These are phyloP conservation scores for Polysphondylium violaceum DNA, from an alignment of 78 protist genomes.

Conservation along the genomic window DNA sequence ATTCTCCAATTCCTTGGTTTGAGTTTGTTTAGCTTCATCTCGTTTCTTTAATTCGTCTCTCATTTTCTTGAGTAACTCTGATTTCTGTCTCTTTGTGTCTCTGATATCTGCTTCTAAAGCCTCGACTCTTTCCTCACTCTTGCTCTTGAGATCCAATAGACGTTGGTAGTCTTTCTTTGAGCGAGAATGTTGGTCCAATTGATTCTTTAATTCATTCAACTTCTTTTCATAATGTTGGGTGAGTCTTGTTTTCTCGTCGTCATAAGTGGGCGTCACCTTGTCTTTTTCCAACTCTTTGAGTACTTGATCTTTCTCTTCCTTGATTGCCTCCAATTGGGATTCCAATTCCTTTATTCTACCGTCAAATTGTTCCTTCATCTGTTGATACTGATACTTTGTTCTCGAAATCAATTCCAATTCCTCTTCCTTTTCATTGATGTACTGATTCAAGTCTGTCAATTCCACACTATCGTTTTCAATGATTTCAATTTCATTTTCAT, in stretches of 20 bases:
- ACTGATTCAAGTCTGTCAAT: conserved; percentile 46
- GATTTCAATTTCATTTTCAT: background rate
- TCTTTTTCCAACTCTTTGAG: conserved; percentile 44
- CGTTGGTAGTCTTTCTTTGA: conserved; percentile 68
- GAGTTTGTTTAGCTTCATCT: conserved; percentile 56
- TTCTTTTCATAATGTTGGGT: conserved; percentile 51
- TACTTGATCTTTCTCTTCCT: conserved; percentile 35
- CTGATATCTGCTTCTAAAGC: conserved; percentile 30
- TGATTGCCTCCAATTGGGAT: conserved; percentile 13
- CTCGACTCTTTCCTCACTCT: conserved; percentile 58
- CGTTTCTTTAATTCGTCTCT: conserved; percentile 70
- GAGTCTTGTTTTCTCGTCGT: conserved; percentile 42
- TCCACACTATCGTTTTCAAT: conserved; percentile 50
- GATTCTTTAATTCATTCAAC: conserved; percentile 36
- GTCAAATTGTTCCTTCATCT: conserved; percentile 68
- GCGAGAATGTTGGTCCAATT: conserved; percentile 39
- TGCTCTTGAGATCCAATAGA: conserved; percentile 37
- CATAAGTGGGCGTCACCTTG: conserved; percentile 1
- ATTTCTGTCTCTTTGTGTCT: conserved; percentile 60
- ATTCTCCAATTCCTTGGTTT: conserved; percentile 40
- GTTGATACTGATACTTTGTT: conserved; percentile 61
- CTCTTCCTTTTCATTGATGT: conserved; percentile 53
- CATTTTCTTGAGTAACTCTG: conserved; percentile 49
- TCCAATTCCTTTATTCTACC: conserved; percentile 42
- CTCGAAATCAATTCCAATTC: conserved; percentile 52